A percentile compares a stretch with the other conserved stretches of the same genome.
These are phyloP conservation scores for Hyparrhenia diplandra DNA, from an alignment of 176 grass and related monocot species.

Conservation along the genomic window DNA sequence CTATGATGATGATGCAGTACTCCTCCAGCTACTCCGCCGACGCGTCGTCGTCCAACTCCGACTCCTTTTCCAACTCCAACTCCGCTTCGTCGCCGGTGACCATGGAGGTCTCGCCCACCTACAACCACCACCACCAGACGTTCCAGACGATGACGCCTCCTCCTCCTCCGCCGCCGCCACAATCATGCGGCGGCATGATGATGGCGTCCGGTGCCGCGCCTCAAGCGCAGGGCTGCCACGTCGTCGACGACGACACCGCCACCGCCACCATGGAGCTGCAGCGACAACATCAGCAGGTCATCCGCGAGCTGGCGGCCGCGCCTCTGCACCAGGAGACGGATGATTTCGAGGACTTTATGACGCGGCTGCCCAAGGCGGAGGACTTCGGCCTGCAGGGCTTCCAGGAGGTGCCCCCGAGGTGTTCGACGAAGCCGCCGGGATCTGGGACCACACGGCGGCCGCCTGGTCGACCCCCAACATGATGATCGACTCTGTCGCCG, in stretches of 20 bases:
- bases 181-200: background rate
- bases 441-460: constrained; percentile 24
- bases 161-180: no score
- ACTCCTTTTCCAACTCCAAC: background rate
- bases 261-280: background rate
- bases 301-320: background rate
- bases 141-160: background rate
- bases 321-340: background rate
- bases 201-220: background rate
- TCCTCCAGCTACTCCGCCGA: constrained; percentile 30
- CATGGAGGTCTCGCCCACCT: background rate
- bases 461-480: background rate
- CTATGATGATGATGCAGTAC: background rate
- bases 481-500: background rate
- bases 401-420: constrained; percentile 64
- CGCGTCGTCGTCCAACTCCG: constrained; percentile 1
- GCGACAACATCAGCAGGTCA: background rate
- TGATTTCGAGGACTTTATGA: constrained; percentile 67
- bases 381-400: constrained; percentile 79
- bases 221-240: background rate
- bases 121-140: background rate
- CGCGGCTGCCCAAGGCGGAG: constrained; percentile 74
- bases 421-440: constrained; percentile 46
- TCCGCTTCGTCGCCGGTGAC: background rate
- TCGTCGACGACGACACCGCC: background rate